phyloP scores from a whole-genome alignment of 1,284 basidiomycete genomes.

The Gomphus bonarii region DNA sequence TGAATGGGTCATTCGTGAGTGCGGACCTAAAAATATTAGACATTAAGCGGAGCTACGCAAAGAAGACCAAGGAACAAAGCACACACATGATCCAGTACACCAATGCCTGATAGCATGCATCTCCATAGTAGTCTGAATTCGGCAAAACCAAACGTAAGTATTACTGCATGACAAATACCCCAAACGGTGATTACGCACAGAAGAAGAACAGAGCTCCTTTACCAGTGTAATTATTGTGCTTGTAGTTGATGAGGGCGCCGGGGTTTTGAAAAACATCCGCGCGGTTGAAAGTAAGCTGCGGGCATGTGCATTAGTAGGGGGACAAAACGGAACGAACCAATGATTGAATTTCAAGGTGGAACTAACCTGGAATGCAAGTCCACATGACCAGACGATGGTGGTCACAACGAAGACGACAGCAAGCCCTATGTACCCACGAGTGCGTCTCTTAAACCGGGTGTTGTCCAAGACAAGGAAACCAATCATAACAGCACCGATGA shows the following conservation, averaged over 20 bases:
- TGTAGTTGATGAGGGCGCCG: constrained; percentile 24
- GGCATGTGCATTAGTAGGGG: neutral
- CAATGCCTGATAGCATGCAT: constrained; percentile 29
- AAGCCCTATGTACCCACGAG: constrained; percentile 17
- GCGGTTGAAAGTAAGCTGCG: constrained; percentile 19
- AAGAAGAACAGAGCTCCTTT: constrained; percentile 32
- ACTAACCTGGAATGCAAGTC: constrained; percentile 26
- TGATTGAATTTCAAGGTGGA: neutral
- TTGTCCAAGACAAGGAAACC: constrained; percentile 14
- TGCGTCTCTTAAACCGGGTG: constrained; percentile 12
- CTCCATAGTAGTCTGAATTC: constrained; percentile 25
- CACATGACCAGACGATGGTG: constrained; percentile 23
- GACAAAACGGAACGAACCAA: neutral
- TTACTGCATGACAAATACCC: neutral
- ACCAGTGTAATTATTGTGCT: constrained; percentile 22
- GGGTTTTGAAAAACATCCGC: constrained; percentile 12
- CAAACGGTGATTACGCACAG: constrained; percentile 21
- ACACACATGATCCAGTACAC: constrained; percentile 16
- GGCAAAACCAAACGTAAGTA: neutral
- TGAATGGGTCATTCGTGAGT: constrained; percentile 15
- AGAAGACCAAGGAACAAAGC: constrained; percentile 1
- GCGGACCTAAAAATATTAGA: constrained; percentile 3
- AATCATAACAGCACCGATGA: constrained; percentile 11
- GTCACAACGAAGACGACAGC: constrained; percentile 24
- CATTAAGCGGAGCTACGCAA: neutral